phyloP scores from a whole-genome alignment of 306 rosid genomes.

The Sicyos baderoa region DNA sequence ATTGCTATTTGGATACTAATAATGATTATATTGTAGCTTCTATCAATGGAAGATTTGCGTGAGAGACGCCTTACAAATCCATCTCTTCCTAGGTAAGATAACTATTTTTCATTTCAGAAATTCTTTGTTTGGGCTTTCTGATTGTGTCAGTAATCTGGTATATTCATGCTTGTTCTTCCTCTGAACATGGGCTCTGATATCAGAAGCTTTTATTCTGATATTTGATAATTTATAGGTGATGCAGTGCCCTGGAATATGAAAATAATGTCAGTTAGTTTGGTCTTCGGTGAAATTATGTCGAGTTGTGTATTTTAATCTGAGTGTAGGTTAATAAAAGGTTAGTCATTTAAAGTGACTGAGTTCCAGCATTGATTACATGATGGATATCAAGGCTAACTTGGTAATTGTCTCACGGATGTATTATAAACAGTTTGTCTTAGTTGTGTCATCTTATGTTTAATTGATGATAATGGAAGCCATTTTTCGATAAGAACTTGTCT shows the following conservation, averaged over 20 bases:
- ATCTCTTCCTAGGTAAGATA: constrained; percentile 63
- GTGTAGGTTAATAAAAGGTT: neutral
- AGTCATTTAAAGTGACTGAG: neutral
- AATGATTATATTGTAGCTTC: constrained; percentile 45
- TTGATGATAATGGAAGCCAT: neutral
- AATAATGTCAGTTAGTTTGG: neutral
- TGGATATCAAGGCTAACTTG: neutral
- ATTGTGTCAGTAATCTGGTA: neutral
- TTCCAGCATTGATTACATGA: neutral
- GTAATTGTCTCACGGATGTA: neutral
- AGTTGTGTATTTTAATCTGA: constrained; percentile 10
- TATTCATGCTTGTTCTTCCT: neutral
- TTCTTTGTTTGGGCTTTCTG: neutral
- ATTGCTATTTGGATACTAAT: constrained; percentile 7
- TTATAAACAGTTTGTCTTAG: constrained; percentile 1
- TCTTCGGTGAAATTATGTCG: neutral
- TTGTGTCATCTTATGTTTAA: neutral
- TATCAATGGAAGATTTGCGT: constrained; percentile 73
- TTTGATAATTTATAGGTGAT: neutral
- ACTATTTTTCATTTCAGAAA: neutral
- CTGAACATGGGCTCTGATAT: neutral
- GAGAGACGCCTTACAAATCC: constrained; percentile 78
- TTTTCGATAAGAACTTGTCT: neutral
- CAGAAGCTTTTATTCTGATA: neutral
- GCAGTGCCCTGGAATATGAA: neutral